These are phyloP conservation scores for Lachnellula suecica DNA, from an alignment of 2,329 filamentous ascomycete genomes.

Conservation along the genomic window DNA sequence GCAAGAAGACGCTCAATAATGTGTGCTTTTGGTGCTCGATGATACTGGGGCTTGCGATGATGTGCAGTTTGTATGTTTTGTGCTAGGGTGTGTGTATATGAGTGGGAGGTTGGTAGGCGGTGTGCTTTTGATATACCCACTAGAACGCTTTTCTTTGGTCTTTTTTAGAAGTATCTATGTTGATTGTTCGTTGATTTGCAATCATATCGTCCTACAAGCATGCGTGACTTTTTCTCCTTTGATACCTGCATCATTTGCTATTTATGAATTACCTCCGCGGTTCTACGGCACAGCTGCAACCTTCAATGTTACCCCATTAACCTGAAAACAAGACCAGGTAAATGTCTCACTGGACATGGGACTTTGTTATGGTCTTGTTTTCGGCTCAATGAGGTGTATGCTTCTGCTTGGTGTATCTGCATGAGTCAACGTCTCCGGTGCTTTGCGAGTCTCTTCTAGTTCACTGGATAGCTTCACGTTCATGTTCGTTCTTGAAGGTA, in stretches of 20 bases:
- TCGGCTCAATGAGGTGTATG: too few relatives aligned
- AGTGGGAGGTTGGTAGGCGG: neutral
- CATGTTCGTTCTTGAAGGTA: too few relatives aligned
- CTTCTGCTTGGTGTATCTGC: too few relatives aligned
- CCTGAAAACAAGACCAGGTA: too few relatives aligned
- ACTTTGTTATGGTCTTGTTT: too few relatives aligned
- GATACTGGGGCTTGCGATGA: slow-evolving; percentile 78
- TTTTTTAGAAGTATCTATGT: neutral
- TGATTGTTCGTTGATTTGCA: neutral
- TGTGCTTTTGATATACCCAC: neutral
- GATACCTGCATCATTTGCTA: neutral
- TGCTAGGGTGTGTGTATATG: slow-evolving; percentile 13
- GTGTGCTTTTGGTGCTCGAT: slow-evolving; percentile 90
- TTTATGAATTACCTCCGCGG: neutral
- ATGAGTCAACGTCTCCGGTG: too few relatives aligned
- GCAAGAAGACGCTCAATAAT: slow-evolving; percentile 79
- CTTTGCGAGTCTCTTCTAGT: too few relatives aligned
- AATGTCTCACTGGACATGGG: too few relatives aligned
- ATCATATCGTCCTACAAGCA: neutral
- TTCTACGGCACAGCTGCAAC: too few relatives aligned
- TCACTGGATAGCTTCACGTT: too few relatives aligned
- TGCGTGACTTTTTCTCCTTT: neutral
- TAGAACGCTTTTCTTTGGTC: neutral
- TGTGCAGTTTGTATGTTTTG: slow-evolving; percentile 27
- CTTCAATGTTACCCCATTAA: too few relatives aligned